A percentile compares a stretch with the other conserved stretches of the same genome.
phyloP scores from a whole-genome alignment of 75 land plant genomes.

The Pinus albicaulis region DNA sequence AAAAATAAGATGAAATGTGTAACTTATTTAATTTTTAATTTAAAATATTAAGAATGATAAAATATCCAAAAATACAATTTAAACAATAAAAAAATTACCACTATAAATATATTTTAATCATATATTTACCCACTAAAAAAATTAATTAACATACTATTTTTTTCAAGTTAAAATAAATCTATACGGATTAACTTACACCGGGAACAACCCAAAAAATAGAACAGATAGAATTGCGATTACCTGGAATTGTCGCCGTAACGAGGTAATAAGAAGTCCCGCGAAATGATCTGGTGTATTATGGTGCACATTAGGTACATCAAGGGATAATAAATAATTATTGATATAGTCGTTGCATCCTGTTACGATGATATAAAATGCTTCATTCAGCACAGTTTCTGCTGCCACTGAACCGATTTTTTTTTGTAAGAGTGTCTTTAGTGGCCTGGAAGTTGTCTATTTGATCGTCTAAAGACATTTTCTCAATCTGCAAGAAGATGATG shows the following conservation, averaged over 20 bases:
- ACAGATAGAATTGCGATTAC: slow-evolving; percentile 9
- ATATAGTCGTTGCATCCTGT: slow-evolving; percentile 94
- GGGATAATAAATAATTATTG: slow-evolving; percentile 46
- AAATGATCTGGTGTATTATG: slow-evolving; percentile 44
- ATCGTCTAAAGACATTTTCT: slow-evolving; percentile 52
- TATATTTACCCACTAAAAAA: too few species aligned
- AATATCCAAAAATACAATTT: too few species aligned
- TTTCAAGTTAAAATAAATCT: too few species aligned
- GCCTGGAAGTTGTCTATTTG: slow-evolving; percentile 68
- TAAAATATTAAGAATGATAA: too few species aligned
- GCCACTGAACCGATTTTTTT: slow-evolving; percentile 46
- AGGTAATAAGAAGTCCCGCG: slow-evolving; percentile 36
- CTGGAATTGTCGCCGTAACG: slow-evolving; percentile 45
- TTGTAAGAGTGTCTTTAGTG: slow-evolving; percentile 35
- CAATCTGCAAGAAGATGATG: slow-evolving; percentile 43
- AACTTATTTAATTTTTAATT: too few species aligned
- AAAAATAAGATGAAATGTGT: too few species aligned
- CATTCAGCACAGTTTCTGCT: slow-evolving; percentile 48
- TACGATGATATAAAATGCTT: slow-evolving; percentile 49
- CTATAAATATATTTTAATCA: too few species aligned
- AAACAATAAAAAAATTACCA: too few species aligned
- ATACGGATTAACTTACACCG: too few species aligned
- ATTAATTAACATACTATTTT: too few species aligned
- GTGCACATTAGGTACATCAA: slow-evolving; percentile 43
- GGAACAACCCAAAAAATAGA: too few species aligned